These are phyloP conservation scores for Trametopsis cervina DNA, from an alignment of 768 basidiomycete genomes.

Conservation along the genomic window DNA sequence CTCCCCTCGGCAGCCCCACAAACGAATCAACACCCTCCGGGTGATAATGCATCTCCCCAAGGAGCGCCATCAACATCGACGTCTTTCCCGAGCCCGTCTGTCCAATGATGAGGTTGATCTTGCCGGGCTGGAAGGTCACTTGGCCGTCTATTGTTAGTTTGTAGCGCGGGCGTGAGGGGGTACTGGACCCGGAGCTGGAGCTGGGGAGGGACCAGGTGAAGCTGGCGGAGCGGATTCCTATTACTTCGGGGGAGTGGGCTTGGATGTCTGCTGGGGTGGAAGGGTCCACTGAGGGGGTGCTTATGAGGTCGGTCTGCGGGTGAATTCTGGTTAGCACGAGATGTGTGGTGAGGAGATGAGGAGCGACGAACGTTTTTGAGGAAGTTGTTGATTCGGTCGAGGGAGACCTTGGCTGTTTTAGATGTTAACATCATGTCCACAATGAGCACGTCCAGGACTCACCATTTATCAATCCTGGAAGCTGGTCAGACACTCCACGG, in stretches of 20 bases:
- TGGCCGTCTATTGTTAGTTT: constrained; percentile 13
- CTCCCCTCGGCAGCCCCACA: constrained; percentile 63
- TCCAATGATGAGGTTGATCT: constrained; percentile 21
- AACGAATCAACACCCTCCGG: constrained; percentile 48
- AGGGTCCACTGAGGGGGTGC: too few relatives aligned
- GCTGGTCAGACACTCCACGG: neutral
- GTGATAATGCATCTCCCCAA: constrained; percentile 49
- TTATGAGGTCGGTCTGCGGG: too few relatives aligned
- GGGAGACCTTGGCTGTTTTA: constrained; percentile 2
- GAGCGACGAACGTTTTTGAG: neutral
- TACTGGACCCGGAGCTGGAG: too few relatives aligned
- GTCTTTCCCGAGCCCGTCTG: constrained; percentile 22
- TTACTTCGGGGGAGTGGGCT: too few relatives aligned
- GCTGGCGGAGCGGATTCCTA: constrained; percentile 19
- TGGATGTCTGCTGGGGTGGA: too few relatives aligned
- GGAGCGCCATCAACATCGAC: constrained; percentile 21
- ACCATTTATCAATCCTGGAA: neutral
- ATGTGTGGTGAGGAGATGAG: too few relatives aligned
- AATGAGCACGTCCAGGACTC: neutral
- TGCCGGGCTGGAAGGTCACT: constrained; percentile 18
- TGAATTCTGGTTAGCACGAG: too few relatives aligned
- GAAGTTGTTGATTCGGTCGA: constrained; percentile 4
- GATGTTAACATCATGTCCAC: neutral
- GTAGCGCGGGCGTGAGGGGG: too few relatives aligned
- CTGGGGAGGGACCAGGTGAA: constrained; percentile 26